Percentiles rank a stretch among this genome's conserved stretches.
phyloP scores from a whole-genome alignment of 2,329 filamentous ascomycete genomes.

The Colletotrichum sp. region DNA sequence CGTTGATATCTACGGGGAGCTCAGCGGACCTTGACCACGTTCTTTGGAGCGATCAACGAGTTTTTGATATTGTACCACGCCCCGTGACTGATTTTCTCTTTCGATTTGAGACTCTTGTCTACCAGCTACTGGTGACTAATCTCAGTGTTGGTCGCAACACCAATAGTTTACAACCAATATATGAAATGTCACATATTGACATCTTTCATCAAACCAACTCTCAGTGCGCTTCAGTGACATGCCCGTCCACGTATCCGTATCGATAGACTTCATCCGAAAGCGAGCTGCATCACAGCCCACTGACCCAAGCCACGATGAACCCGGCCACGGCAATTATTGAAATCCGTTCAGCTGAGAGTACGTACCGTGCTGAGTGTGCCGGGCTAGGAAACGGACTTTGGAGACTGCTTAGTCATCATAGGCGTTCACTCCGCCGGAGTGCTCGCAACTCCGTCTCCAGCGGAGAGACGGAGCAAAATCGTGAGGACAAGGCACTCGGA shows the following conservation, averaged over 20 bases:
- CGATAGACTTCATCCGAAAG: neutral
- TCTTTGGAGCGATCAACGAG: constrained; percentile 34
- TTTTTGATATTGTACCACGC: neutral
- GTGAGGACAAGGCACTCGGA: neutral
- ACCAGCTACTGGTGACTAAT: neutral
- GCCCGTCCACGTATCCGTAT: neutral
- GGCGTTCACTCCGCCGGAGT: neutral
- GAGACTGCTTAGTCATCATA: neutral
- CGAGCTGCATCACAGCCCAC: neutral
- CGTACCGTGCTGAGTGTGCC: neutral
- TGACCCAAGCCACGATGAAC: neutral
- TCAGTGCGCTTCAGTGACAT: neutral
- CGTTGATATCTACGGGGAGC: constrained; percentile 18
- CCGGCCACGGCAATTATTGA: neutral
- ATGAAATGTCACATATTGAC: constrained; percentile 4
- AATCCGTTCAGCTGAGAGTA: neutral
- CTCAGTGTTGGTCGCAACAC: constrained; percentile 20
- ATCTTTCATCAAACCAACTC: neutral
- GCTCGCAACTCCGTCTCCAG: constrained; percentile 11
- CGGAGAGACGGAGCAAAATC: constrained; percentile 8
- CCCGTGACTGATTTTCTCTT: constrained; percentile 10
- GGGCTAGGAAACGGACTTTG: neutral
- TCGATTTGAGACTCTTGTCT: constrained; percentile 6
- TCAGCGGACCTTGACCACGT: constrained; percentile 26
- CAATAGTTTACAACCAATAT: constrained; percentile 12